Conservation (phyloP, 1,139 yeast genomes). For the Candida smagusa region DNA sequence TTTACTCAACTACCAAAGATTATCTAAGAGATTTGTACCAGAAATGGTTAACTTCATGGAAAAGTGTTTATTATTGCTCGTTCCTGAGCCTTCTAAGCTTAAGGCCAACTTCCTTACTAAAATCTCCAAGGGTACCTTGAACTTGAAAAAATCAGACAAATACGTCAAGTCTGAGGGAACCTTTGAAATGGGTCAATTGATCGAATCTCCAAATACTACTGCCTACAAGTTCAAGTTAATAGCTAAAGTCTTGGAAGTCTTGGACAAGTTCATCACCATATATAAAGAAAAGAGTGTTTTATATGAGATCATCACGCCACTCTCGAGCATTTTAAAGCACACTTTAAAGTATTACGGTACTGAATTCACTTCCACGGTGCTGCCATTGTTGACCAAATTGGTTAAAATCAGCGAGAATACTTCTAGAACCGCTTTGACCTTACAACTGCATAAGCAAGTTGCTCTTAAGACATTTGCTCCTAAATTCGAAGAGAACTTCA, state of each 20-base stretch:
- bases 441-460: conserved; percentile 84
- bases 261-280: conserved; percentile 30
- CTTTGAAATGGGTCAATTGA: conserved; percentile 19
- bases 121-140: conserved; percentile 15
- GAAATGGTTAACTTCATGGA: conserved; percentile 67
- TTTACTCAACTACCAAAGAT: conserved; percentile 67
- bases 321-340: conserved; percentile 35
- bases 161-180: conserved; percentile 8
- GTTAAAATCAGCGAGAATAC: conserved; percentile 41
- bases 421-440: conserved; percentile 68
- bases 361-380: conserved; percentile 6
- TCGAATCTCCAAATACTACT: conserved; percentile 11
- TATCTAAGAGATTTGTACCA: conserved; percentile 79
- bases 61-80: conserved; percentile 44
- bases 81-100: conserved; percentile 38
- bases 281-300: conserved; percentile 71
- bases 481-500: conserved; percentile 91
- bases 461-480: conserved; percentile 88
- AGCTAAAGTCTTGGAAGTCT: conserved; percentile 21
- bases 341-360: conserved; percentile 33
- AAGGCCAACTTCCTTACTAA: conserved; percentile 6
- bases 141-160: conserved; percentile 18
- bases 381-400: conserved; percentile 46
- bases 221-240: conserved; percentile 30
- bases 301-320: conserved; percentile 51